Conservation (phyloP, 495 filamentous ascomycete genomes). For the Xylaria palmicola region DNA sequence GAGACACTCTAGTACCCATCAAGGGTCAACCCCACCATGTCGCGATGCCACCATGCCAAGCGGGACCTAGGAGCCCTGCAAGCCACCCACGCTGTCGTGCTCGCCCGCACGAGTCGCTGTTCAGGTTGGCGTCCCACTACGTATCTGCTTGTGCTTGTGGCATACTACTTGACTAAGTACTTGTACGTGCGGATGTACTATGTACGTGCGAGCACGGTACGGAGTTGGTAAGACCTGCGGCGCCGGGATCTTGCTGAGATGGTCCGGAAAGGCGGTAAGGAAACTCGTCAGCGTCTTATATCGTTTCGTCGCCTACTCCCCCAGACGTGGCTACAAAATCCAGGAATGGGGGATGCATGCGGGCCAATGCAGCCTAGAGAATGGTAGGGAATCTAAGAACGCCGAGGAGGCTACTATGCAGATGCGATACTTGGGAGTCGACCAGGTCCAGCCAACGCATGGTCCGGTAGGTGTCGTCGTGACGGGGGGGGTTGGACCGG, state of each 20-base stretch:
- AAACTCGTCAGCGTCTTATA: constrained; percentile 17
- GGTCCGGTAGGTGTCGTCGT: constrained; percentile 5
- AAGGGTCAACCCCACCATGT: constrained; percentile 26
- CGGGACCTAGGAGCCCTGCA: constrained; percentile 27
- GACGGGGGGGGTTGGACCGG: constrained; percentile 14
- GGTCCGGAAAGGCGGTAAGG: constrained; percentile 19
- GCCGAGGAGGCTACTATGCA: constrained; percentile 2
- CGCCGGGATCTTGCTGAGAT: background rate
- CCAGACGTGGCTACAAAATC: constrained; percentile 11
- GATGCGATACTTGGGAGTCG: constrained; percentile 6
- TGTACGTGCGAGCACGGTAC: too few species aligned
- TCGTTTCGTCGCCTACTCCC: constrained; percentile 11
- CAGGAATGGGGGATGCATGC: constrained; percentile 17
- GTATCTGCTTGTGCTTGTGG: background rate
- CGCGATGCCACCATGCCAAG: constrained; percentile 33
- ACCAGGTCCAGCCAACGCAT: constrained; percentile 10
- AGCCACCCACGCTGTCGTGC: constrained; percentile 9
- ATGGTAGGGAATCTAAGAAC: background rate
- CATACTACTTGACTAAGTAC: too few species aligned
- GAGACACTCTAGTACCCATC: constrained; percentile 19
- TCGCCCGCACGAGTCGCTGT: constrained; percentile 11
- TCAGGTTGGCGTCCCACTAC: constrained; percentile 6
- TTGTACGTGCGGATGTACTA: too few species aligned
- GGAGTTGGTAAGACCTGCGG: constrained; percentile 3
- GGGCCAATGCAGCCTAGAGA: constrained; percentile 11